Evolutionary conservation across 2,329 filamentous ascomycete species (phyloP).

Genomic region (Parastagonospora nodorum): DNA sequence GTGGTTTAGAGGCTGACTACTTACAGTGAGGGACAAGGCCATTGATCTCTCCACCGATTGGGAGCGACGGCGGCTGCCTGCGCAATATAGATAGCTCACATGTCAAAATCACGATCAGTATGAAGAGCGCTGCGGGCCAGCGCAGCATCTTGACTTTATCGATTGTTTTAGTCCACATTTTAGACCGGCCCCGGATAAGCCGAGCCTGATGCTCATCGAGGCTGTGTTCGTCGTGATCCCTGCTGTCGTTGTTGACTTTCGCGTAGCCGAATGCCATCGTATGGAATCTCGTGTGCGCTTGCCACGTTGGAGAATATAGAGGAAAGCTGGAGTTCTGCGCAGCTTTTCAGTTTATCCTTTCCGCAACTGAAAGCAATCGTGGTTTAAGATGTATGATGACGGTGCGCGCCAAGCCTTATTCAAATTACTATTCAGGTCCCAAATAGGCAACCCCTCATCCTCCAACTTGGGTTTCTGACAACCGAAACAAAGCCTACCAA

Average conservation of each 20-base stretch:
- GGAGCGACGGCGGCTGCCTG: slow-evolving; percentile 4
- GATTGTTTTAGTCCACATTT: neutral
- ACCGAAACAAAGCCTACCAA: neutral
- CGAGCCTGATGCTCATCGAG: slow-evolving; percentile 2
- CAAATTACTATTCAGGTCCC: neutral
- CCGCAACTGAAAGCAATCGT: neutral
- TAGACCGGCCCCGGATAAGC: neutral
- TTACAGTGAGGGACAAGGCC: slow-evolving; percentile 18
- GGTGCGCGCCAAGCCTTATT: neutral
- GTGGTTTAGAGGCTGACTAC: neutral
- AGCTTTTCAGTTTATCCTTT: too few relatives aligned
- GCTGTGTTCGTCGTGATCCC: neutral
- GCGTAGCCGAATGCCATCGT: slow-evolving; percentile 13
- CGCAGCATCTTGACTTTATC: slow-evolving; percentile 4
- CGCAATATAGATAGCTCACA: slow-evolving; percentile 20
- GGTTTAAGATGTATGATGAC: neutral
- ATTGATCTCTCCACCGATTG: slow-evolving; percentile 18
- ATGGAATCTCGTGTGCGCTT: neutral
- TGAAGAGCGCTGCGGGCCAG: slow-evolving; percentile 14
- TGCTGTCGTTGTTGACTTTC: slow-evolving; percentile 17
- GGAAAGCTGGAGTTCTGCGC: neutral
- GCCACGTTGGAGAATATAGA: too few relatives aligned
- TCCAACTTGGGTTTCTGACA: neutral
- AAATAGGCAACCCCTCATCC: neutral
- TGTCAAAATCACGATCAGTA: slow-evolving; percentile 12